These are phyloP conservation scores for Holtermannia corniformis DNA, from an alignment of 768 basidiomycete species.

Conservation along the genomic window DNA sequence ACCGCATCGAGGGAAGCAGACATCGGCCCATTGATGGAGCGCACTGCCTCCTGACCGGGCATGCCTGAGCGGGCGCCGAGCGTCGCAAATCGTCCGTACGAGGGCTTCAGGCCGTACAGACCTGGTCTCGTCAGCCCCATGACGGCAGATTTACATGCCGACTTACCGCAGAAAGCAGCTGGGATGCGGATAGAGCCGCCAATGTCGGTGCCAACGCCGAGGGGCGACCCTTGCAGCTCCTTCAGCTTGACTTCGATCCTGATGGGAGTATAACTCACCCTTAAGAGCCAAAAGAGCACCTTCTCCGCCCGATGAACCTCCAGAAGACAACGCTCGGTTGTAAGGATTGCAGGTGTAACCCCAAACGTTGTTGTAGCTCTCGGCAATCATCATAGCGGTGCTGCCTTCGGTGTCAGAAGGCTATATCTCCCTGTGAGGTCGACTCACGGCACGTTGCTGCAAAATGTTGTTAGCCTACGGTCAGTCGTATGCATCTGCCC, in stretches of 20 bases:
- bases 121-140: too few relatives aligned
- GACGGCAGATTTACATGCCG: too few relatives aligned
- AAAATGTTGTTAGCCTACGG: constrained; percentile 44
- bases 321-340: constrained; percentile 60
- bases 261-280: constrained; percentile 31
- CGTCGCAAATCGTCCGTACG: constrained; percentile 26
- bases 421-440: constrained; percentile 30
- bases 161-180: constrained; percentile 58
- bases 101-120: constrained; percentile 24
- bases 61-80: constrained; percentile 20
- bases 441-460: constrained; percentile 51
- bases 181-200: constrained; percentile 61
- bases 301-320: constrained; percentile 82
- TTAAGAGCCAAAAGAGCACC: constrained; percentile 59
- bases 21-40: constrained; percentile 27
- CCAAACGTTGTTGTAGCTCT: constrained; percentile 69
- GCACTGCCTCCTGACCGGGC: constrained; percentile 24
- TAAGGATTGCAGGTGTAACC: constrained; percentile 68
- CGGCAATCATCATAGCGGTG: constrained; percentile 52
- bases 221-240: constrained; percentile 25
- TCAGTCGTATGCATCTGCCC: not conserved
- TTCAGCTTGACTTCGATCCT: not conserved
- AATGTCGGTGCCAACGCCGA: constrained; percentile 71
- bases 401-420: constrained; percentile 38
- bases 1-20: constrained; percentile 10